Evolutionary conservation across 805 yeast genomes (phyloP).

Genomic region (Grigorovia yakushimaensis): DNA sequence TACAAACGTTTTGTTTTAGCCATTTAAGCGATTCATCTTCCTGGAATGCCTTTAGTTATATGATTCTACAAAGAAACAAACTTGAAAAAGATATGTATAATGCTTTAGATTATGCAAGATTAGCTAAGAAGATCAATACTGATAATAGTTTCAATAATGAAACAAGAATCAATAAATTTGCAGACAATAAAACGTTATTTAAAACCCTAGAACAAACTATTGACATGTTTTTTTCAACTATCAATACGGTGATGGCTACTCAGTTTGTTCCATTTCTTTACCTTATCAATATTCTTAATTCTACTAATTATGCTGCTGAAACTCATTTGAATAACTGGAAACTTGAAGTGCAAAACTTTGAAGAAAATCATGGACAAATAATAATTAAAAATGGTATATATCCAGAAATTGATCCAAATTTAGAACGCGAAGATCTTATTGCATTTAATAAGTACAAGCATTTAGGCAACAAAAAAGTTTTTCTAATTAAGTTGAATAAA

Average conservation of each 20-base stretch:
- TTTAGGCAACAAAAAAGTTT: conserved; percentile 10
- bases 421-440: conserved; percentile 5
- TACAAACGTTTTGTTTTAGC: conserved; percentile 19
- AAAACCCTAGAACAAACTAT: background rate
- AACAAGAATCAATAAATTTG: too few relatives aligned
- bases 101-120: conserved; percentile 6
- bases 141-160: too few relatives aligned
- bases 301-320: background rate
- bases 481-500: background rate
- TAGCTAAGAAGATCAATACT: background rate
- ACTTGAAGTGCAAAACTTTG: conserved; percentile 9
- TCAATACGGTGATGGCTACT: conserved; percentile 11
- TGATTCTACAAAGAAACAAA: conserved; percentile 9
- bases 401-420: conserved; percentile 7
- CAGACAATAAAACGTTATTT: too few relatives aligned
- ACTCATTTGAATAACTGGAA: conserved; percentile 11
- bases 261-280: conserved; percentile 24
- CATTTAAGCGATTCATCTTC: conserved; percentile 28
- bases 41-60: conserved; percentile 25
- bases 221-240: conserved; percentile 5
- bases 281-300: conserved; percentile 7
- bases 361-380: conserved; percentile 5
- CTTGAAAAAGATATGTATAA: conserved; percentile 1
- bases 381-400: conserved; percentile 3
- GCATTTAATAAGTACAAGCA: conserved; percentile 4